Evolutionary conservation across 768 basidiomycete species (phyloP).

Genomic region (Russula virescens): DNA sequence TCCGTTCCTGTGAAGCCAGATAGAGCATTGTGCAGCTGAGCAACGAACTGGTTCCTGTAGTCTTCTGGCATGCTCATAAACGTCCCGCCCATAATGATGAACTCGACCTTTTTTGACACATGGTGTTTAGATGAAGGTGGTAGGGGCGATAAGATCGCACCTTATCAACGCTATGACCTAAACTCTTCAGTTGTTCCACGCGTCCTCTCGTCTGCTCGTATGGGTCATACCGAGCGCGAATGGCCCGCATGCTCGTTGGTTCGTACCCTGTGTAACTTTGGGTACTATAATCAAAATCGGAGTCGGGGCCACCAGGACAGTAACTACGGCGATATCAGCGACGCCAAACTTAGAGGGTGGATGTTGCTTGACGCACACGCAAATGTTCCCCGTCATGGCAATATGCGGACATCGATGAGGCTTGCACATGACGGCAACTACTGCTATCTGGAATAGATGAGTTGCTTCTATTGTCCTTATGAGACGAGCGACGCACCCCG

Average conservation of each 20-base stretch:
- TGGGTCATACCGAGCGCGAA: conserved; percentile 92
- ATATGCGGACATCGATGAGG: conserved; percentile 99
- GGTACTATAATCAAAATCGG: conserved; percentile 99
- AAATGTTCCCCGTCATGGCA: conserved; percentile 99
- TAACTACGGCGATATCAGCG: conserved; percentile 47
- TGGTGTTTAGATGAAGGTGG: neutral
- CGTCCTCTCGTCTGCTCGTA: conserved; percentile 95
- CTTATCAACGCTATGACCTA: conserved; percentile 98
- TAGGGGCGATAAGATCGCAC: conserved; percentile 36
- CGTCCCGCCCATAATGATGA: conserved; percentile 97
- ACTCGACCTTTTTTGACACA: conserved; percentile 50
- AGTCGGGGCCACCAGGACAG: conserved; percentile 98
- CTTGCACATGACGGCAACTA: conserved; percentile 99
- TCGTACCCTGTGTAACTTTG: conserved; percentile 95
- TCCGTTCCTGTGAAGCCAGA: conserved; percentile 91
- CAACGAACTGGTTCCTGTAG: conserved; percentile 88
- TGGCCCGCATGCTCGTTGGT: conserved; percentile 98
- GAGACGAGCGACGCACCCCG: conserved; percentile 57
- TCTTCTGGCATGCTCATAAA: conserved; percentile 99
- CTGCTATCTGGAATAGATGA: conserved; percentile 65
- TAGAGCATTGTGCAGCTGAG: conserved; percentile 93
- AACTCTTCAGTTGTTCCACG: conserved; percentile 88
- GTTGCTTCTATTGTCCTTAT: neutral
- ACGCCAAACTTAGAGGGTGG: neutral
- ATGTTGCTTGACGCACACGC: conserved; percentile 59